Base-by-base conservation (phyloP, 495 filamentous ascomycete genomes). In the Elasticomyces elasticus region DNA sequence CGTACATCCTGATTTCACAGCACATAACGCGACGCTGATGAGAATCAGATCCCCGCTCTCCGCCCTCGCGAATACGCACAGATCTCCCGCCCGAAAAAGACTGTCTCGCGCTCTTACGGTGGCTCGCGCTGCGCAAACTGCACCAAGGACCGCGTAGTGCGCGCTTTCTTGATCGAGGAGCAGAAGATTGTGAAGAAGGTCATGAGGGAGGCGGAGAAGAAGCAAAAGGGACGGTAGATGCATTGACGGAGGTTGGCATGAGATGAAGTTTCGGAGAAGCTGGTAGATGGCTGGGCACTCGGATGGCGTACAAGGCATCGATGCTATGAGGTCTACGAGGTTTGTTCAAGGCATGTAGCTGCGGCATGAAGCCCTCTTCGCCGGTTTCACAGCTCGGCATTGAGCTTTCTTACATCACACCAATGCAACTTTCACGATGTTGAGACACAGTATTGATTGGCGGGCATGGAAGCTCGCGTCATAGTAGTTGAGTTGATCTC, bases 101-200 rank as follows among this genome's bases (percentile, higher is more conserved):
- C 86, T 66, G 92, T 99, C 71, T 87, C 89, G 77, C 87, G 92
- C 65, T 89, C 92, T 62, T 98, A 98, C 70, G 92, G 92, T 72
- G 94, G 92, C 69, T 95, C 89, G 60, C 84, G 92, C 75, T 99
- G 92, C 79, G 87, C 87, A 64, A 94, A 90, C 78, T 99, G 92
- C 73, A 92, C 97, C 65, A 91, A 91, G 76, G 94, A 99, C 79
- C 80, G 92, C 62, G 82, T 99, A 62, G 86, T 95, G 52, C 86
- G 94, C 60, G 94, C 92, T 42, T 97, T 96, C 83, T 76, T 97
- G 76, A 96, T 97, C 63, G 92, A 97, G 80, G 92, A 99, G 82
- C 92, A 99, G 79, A 97, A 97, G 88, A 96, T 99, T 64, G 94
- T 99, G 75, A 97, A 99, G 88, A 97, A 97, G 86, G 92, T 97